Evolutionary conservation across 805 yeast genomes (phyloP), one percentile per base, ranked within the genome.

Genomic region (Candida andamanensis): DNA sequence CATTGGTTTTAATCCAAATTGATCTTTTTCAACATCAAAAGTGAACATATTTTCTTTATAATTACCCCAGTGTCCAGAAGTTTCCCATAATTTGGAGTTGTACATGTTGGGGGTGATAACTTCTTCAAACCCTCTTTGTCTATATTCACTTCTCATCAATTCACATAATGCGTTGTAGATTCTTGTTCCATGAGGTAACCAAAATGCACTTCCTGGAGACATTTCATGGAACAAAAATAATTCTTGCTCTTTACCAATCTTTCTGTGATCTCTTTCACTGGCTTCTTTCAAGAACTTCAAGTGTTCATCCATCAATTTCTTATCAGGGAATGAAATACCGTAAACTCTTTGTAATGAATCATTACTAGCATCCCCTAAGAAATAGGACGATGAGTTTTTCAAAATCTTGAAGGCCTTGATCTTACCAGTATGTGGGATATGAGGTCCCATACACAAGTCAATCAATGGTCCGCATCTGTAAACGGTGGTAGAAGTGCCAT

Each of bases 151-250:
- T 66, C 90, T 78, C 65, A 92, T 57, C 61, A 86, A 63, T 19
- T 84, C 87, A 47, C 79, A 78, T 60, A 92, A 71, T 38, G 85
- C 76, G 63, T 85, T 85, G 74, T 92, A 92, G 56, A 92, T 92
- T 68, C 97, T 83, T 29, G 99, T 80, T 64, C 99, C 99, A 54
- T 90, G 98, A 31, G 99, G 99, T 51, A 92, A 74, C 97, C 97
- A 92, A 78, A 92, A 92, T 39, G 95, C 89, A 24, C 94, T 79
- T 45, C 99, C 99, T 34, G 99, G 99, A 13, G 96, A 85, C 82
- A 90, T 67, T 63, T 92, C 98, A 62, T 92, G 78, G 76, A 92
- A 92, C 64, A 81, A 77, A 67, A 89, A 92, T 53, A 92, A 74
- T 56, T 92, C 97, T 67, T 92, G 98, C 52, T 92, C 97, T 52